Percentiles rank a stretch among this genome's conserved stretches.
phyloP scores from a whole-genome alignment of 495 filamentous ascomycete genomes.

The Aspergillus indologenus region DNA sequence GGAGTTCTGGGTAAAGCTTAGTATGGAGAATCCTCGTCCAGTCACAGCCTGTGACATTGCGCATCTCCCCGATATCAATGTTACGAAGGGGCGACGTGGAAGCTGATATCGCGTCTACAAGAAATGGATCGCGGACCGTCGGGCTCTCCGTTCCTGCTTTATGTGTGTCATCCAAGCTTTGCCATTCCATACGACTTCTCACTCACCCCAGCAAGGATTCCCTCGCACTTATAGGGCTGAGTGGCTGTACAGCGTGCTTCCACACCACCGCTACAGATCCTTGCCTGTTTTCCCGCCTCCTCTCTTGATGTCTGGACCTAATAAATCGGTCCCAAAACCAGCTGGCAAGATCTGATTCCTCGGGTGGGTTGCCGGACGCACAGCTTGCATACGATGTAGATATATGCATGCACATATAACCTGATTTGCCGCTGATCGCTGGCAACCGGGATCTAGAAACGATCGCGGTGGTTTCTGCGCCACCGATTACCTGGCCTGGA shows the following conservation, averaged over 20 bases:
- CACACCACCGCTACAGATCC: neutral
- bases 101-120: too few species aligned
- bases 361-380: neutral
- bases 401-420: neutral
- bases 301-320: neutral
- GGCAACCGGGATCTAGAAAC: neutral
- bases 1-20: too few species aligned
- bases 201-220: neutral
- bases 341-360: constrained; percentile 7
- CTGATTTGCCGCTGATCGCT: neutral
- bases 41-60: too few species aligned
- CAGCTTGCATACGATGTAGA: neutral
- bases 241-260: neutral
- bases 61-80: too few species aligned
- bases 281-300: neutral
- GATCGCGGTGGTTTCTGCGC: neutral
- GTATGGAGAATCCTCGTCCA: too few species aligned
- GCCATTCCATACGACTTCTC: neutral
- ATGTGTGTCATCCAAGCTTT: neutral
- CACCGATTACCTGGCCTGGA: neutral
- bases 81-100: too few species aligned
- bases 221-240: neutral
- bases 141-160: too few species aligned
- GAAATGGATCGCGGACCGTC: too few species aligned
- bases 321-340: neutral